Evolutionary conservation across 371 early-diverging fungal genomes (phyloP).

Genomic region (Blakeslea trispora): DNA sequence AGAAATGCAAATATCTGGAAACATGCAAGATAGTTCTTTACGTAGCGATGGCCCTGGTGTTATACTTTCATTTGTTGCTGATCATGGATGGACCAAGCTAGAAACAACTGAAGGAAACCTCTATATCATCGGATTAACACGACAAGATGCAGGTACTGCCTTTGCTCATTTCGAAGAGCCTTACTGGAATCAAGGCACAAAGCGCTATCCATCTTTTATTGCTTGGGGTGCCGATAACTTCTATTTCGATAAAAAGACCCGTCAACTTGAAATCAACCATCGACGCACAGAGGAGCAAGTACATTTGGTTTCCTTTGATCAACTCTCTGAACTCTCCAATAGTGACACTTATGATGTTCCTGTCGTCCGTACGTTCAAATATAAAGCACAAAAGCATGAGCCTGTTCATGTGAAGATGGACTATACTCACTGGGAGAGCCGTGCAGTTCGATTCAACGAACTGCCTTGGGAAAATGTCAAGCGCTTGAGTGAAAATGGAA

Average conservation of each 20-base stretch:
- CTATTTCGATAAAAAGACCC: slow-evolving; percentile 29
- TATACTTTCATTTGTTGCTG: slow-evolving; percentile 52
- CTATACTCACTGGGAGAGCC: slow-evolving; percentile 32
- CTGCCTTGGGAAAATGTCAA: slow-evolving; percentile 49
- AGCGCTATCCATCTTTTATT: slow-evolving; percentile 33
- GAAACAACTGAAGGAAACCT: slow-evolving; percentile 38
- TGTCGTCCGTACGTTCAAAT: slow-evolving; percentile 22
- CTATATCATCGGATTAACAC: slow-evolving; percentile 46
- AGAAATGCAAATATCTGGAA: slow-evolving; percentile 40
- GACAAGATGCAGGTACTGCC: slow-evolving; percentile 53
- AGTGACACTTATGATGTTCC: slow-evolving; percentile 27
- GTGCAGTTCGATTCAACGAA: slow-evolving; percentile 34
- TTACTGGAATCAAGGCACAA: slow-evolving; percentile 45
- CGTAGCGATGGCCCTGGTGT: slow-evolving; percentile 36
- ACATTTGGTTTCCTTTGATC: slow-evolving; percentile 35
- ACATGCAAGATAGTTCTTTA: slow-evolving; percentile 41
- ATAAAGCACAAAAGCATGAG: slow-evolving; percentile 17
- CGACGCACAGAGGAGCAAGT: slow-evolving; percentile 22
- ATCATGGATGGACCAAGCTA: slow-evolving; percentile 54
- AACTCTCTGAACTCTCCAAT: slow-evolving; percentile 12
- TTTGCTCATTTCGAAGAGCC: slow-evolving; percentile 59
- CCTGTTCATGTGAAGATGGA: slow-evolving; percentile 25
- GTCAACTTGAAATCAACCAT: slow-evolving; percentile 36
- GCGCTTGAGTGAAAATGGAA: slow-evolving; percentile 20
- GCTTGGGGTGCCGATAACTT: slow-evolving; percentile 56